Percentiles rank a stretch among this genome's conserved stretches.
phyloP scores from a whole-genome alignment of 176 grass and related monocot species.

The Oryza brachyantha region DNA sequence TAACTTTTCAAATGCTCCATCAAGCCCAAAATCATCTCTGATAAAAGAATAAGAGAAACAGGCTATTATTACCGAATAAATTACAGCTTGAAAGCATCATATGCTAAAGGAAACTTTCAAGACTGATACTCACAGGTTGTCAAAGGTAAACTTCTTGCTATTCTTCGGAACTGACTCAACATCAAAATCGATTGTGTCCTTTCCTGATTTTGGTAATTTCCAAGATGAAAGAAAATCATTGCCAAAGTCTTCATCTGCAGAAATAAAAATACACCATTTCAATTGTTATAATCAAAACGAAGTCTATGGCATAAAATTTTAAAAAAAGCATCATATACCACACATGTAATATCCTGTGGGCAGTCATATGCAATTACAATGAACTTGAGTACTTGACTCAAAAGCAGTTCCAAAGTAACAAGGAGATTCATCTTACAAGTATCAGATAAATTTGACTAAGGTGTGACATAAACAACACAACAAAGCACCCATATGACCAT shows the following conservation, averaged over 20 bases:
- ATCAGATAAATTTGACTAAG: slow-evolving; percentile 19
- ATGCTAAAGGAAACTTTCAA: slow-evolving; percentile 13
- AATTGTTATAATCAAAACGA: slow-evolving; percentile 1
- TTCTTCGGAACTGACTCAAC: slow-evolving; percentile 55
- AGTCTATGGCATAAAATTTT: neutral
- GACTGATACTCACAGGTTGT: slow-evolving; percentile 65
- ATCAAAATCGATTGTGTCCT: slow-evolving; percentile 65
- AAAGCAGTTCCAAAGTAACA: neutral
- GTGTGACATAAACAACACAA: slow-evolving; percentile 26
- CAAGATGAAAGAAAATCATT: slow-evolving; percentile 83
- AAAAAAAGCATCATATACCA: neutral
- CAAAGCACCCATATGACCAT: neutral
- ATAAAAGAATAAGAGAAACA: slow-evolving; percentile 33
- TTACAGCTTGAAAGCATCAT: slow-evolving; percentile 15
- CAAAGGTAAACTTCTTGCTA: slow-evolving; percentile 82
- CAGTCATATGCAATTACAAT: slow-evolving; percentile 22
- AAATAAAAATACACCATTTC: slow-evolving; percentile 21
- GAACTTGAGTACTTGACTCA: neutral
- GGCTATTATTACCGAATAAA: slow-evolving; percentile 18
- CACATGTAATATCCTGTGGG: slow-evolving; percentile 7
- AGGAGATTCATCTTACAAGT: slow-evolving; percentile 12
- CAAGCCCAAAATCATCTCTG: slow-evolving; percentile 93
- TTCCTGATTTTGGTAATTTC: slow-evolving; percentile 65
- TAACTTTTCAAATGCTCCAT: slow-evolving; percentile 83
- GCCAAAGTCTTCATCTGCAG: slow-evolving; percentile 86